A percentile compares a stretch with the other conserved stretches of the same genome.
Conservation (phyloP, 805 yeast genomes). For the Ogataea minuta region DNA sequence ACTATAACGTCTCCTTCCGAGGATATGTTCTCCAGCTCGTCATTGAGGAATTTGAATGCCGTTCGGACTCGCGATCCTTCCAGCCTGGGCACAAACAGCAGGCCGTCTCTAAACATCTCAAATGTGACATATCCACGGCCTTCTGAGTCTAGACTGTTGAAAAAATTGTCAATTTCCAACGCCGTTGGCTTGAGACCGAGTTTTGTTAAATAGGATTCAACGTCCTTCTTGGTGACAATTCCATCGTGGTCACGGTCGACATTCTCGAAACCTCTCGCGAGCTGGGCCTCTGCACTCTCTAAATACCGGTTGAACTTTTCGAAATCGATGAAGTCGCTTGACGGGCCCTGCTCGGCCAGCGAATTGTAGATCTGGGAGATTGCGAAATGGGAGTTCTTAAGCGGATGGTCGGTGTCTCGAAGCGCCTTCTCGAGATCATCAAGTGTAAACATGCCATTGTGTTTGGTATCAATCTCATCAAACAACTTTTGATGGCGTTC, state of each 20-base stretch:
- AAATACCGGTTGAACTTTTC: constrained; percentile 67
- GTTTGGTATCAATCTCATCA: constrained; percentile 41
- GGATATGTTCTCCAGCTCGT: constrained; percentile 72
- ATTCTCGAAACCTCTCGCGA: constrained; percentile 61
- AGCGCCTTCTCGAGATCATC: constrained; percentile 48
- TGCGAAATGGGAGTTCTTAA: constrained; percentile 58
- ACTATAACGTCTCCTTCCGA: constrained; percentile 92
- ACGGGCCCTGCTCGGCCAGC: constrained; percentile 42
- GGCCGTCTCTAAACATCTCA: constrained; percentile 82
- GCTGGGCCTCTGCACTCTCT: constrained; percentile 65
- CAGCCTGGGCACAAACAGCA: constrained; percentile 77
- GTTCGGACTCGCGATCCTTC: constrained; percentile 76
- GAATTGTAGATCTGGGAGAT: constrained; percentile 54
- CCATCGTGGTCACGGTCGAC: constrained; percentile 78
- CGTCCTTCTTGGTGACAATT: constrained; percentile 59
- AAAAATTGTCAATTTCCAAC: constrained; percentile 52
- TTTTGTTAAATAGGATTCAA: constrained; percentile 58
- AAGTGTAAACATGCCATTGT: constrained; percentile 49
- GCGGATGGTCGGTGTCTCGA: constrained; percentile 55
- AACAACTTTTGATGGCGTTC: constrained; percentile 42
- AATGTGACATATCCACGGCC: constrained; percentile 69
- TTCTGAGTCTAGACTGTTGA: constrained; percentile 52
- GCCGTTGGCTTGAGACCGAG: constrained; percentile 54
- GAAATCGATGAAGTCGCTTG: constrained; percentile 46
- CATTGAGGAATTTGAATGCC: constrained; percentile 77